A percentile compares a stretch with the other conserved stretches of the same genome.
Conservation (phyloP, 1,139 yeast species). For the Candida sp. region DNA sequence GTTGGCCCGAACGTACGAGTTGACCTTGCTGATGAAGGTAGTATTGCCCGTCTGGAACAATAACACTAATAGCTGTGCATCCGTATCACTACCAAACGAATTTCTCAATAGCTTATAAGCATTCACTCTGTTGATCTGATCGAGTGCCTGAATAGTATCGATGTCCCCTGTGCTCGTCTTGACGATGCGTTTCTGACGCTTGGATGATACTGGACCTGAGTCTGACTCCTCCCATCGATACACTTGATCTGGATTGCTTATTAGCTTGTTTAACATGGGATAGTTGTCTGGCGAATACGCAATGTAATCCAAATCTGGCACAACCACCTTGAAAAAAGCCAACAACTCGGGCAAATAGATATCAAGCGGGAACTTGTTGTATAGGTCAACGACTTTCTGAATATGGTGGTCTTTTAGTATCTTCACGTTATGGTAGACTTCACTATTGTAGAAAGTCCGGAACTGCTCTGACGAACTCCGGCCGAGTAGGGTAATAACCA, state of each 20-base stretch:
- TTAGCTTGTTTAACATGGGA: slow-evolving; percentile 9
- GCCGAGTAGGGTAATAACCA: slow-evolving; percentile 25
- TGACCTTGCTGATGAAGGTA: slow-evolving; percentile 5
- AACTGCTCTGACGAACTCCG: slow-evolving; percentile 2
- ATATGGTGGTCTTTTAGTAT: slow-evolving; percentile 38
- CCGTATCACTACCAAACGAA: slow-evolving; percentile 1
- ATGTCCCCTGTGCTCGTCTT: no score
- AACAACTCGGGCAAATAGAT: slow-evolving; percentile 29
- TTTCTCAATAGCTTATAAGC: slow-evolving; percentile 11
- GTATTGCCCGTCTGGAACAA: slow-evolving; percentile 8
- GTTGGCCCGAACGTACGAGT: slow-evolving; percentile 7
- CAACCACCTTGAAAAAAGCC: slow-evolving; percentile 24
- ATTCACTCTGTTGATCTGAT: slow-evolving; percentile 6
- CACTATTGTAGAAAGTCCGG: slow-evolving; percentile 10
- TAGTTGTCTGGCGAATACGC: slow-evolving; percentile 9
- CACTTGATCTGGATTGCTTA: background rate
- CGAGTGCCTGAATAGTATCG: slow-evolving; percentile 1
- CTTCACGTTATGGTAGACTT: slow-evolving; percentile 10
- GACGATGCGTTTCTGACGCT: no score
- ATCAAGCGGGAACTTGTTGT: slow-evolving; percentile 38
- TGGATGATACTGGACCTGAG: background rate
- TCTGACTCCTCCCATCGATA: slow-evolving; percentile 1
- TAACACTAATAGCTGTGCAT: slow-evolving; percentile 7
- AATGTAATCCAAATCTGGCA: slow-evolving; percentile 27
- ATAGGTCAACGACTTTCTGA: slow-evolving; percentile 34